Evolutionary conservation across 176 grass and related monocot genomes (phyloP), one percentile per base, ranked within the genome.

Genomic region (Typha latifolia): DNA sequence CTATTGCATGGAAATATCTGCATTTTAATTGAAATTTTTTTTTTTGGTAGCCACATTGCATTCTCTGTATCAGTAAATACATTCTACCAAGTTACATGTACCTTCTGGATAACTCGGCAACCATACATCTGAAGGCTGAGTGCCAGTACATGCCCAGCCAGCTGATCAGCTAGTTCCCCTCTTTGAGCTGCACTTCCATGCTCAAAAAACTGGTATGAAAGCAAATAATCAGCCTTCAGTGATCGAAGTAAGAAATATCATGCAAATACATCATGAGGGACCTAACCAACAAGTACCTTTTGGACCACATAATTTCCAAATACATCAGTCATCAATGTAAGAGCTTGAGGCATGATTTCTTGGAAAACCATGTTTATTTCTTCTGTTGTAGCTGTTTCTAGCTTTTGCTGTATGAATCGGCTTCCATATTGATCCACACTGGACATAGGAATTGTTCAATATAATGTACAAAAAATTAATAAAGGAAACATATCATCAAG

Each of bases 121-220:
- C 90, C 90, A 71, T 95, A 95, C 90, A 95, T 95, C 74, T 95
- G 90, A 84, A 95, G 90, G 63, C 86, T 95, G 49, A 95, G 90
- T 72, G 63, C 74, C 66, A 95, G 83, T 43, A 95, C 90, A 79
- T 79, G 82, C 31, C 83, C 77, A 11, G 49, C 66, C 49, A 80
- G 63, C 61, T 72, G 14, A n/a, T 59, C 27, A 48, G 69, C 77
- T 10, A 95, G 79, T 73, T 84, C 80, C 68, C 85, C 90, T 84
- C 88, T 86, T 74, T 95, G 90, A 66, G 77, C 49, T 61, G 90
- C 32, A 63, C 80, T 95, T 72, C 90, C 90, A 53, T 95, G 86
- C 90, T 95, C 90, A 73, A 95, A 95, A 84, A 90, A 95, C 90
- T 95, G 76, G n/a, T 62, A 61, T 29, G 16, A 64, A 13, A 79